Evolutionary conservation across 768 basidiomycete species (phyloP).

Genomic region (Pholiota conissans): DNA sequence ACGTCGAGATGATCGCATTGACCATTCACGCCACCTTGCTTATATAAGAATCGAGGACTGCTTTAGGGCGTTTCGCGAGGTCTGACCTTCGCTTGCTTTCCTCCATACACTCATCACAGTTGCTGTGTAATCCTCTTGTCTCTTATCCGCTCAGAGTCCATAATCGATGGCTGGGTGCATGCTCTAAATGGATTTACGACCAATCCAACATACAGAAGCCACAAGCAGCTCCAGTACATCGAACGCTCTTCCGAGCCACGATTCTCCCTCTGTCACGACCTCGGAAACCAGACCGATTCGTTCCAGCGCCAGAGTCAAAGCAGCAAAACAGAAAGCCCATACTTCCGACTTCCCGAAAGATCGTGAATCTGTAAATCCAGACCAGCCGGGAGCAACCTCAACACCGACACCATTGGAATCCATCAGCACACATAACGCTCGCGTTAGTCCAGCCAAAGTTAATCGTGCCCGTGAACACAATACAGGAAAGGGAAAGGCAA

Average conservation of each 20-base stretch:
- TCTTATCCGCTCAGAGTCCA: constrained; percentile 36
- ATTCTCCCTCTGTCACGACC: constrained; percentile 35
- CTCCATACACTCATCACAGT: constrained; percentile 28
- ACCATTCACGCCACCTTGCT: constrained; percentile 40
- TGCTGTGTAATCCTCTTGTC: constrained; percentile 26
- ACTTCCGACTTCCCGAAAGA: constrained; percentile 56
- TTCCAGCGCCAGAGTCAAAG: constrained; percentile 75
- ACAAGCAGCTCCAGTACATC: constrained; percentile 64
- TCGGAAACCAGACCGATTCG: constrained; percentile 61
- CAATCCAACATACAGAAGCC: constrained; percentile 69
- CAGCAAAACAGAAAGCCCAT: constrained; percentile 71
- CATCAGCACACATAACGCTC: constrained; percentile 40
- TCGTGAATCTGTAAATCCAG: constrained; percentile 40
- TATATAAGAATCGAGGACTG: constrained; percentile 43
- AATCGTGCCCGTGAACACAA: constrained; percentile 56
- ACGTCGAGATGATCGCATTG: constrained; percentile 2
- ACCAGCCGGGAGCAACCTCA: constrained; percentile 30
- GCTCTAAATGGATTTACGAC: constrained; percentile 92
- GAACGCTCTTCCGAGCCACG: constrained; percentile 41
- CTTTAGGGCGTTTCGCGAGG: constrained; percentile 35
- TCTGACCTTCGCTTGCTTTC: constrained; percentile 31
- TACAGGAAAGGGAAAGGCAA: constrained; percentile 62
- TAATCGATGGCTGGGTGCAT: constrained; percentile 86
- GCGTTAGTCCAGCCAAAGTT: constrained; percentile 40
- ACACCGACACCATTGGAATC: constrained; percentile 32